Conservation (phyloP, 768 basidiomycete genomes). For the Boletus insuetus region DNA sequence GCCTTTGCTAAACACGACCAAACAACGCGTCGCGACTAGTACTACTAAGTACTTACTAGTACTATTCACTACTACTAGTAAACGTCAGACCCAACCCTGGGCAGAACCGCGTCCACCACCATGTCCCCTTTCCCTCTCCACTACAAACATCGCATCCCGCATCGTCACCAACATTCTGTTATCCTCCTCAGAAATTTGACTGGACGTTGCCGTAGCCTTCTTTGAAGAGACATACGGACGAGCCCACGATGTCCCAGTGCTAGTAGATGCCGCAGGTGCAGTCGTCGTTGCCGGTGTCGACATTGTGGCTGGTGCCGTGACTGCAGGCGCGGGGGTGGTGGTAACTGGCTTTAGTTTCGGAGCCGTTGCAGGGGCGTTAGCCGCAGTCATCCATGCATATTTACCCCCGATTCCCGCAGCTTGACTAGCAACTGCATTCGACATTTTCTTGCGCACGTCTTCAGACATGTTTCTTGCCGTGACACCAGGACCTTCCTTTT, state of each 20-base stretch:
- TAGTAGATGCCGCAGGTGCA: conserved; percentile 28
- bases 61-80: background rate
- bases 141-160: conserved; percentile 81
- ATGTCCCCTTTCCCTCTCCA: conserved; percentile 80
- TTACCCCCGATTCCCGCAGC: conserved; percentile 82
- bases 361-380: conserved; percentile 43
- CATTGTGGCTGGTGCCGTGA: conserved; percentile 23
- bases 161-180: conserved; percentile 60
- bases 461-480: conserved; percentile 89
- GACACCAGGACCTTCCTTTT: conserved; percentile 80
- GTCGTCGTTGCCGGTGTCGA: conserved; percentile 33
- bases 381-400: conserved; percentile 87
- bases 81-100: conserved; percentile 54
- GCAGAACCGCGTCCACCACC: conserved; percentile 79
- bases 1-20: conserved; percentile 24
- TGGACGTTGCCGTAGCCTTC: conserved; percentile 36
- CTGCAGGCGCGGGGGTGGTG: conserved; percentile 32
- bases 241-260: conserved; percentile 47
- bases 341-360: conserved; percentile 37
- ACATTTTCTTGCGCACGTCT: conserved; percentile 89
- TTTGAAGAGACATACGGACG: conserved; percentile 60
- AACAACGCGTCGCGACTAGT: conserved; percentile 1
- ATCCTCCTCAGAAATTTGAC: conserved; percentile 51
- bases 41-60: too few species aligned
- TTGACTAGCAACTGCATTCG: conserved; percentile 84